A percentile compares a stretch with the other conserved stretches of the same genome.
Evolutionary conservation across 148 eudicot species (phyloP).

Genomic region (Diospyros lotus): DNA sequence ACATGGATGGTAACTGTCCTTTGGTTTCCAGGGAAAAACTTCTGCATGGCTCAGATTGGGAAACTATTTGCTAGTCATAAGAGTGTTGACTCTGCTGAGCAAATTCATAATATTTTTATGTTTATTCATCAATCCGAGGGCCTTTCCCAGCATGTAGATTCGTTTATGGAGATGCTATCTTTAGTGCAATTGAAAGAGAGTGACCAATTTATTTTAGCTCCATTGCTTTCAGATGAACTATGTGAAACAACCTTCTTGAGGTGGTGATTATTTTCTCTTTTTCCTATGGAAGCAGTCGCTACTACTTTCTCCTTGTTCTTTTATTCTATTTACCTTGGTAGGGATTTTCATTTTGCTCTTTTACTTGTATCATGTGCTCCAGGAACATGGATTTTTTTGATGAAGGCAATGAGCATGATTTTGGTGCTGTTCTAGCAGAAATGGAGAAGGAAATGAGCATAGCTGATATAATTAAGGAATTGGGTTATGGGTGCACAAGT

Average conservation of each 20-base stretch:
- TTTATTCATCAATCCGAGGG: conserved; percentile 9
- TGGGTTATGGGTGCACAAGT: conserved; percentile 15
- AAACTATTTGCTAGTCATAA: not conserved
- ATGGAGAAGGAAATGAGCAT: conserved; percentile 12
- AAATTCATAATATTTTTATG: conserved; percentile 15
- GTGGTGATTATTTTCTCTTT: not conserved
- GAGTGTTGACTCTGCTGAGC: conserved; percentile 11
- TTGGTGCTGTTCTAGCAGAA: conserved; percentile 9
- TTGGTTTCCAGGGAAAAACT: conserved; percentile 10
- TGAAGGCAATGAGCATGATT: not conserved
- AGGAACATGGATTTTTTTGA: not conserved
- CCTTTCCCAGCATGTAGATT: conserved; percentile 13
- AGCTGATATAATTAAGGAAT: conserved; percentile 11
- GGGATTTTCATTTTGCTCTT: not conserved
- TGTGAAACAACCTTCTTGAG: not conserved
- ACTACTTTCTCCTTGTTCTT: too few species aligned
- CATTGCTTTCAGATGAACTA: conserved; percentile 7
- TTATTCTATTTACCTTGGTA: not conserved
- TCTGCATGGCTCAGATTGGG: conserved; percentile 18
- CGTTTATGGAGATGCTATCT: conserved; percentile 10
- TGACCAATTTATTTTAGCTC: conserved; percentile 3
- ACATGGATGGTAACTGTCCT: not conserved
- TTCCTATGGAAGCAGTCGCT: not conserved
- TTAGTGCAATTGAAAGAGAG: conserved; percentile 8
- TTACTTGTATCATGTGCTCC: not conserved